phyloP scores from a whole-genome alignment of 2,329 filamentous ascomycete species.

The Fusarium foetens region DNA sequence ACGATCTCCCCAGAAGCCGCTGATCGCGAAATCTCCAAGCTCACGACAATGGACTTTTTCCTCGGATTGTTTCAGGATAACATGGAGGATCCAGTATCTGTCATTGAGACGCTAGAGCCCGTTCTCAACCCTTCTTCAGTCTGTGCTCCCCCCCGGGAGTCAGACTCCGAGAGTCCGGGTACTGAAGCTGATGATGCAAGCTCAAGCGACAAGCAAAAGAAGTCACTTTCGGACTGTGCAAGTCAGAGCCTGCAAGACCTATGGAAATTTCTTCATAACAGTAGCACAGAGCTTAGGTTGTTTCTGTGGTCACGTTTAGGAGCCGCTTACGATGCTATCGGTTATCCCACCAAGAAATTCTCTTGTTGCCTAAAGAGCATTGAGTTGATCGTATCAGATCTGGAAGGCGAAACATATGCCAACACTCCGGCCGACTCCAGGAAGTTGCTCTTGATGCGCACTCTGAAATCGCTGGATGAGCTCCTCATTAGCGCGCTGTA shows the following conservation, averaged over 20 bases:
- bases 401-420: constrained; percentile 71
- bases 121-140: constrained; percentile 80
- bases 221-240: constrained; percentile 62
- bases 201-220: constrained; percentile 28
- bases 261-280: constrained; percentile 83
- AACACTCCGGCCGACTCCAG: constrained; percentile 70
- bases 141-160: constrained; percentile 46
- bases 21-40: constrained; percentile 88
- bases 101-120: constrained; percentile 93
- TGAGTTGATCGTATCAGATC: constrained; percentile 77
- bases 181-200: constrained; percentile 36
- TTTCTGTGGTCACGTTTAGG: constrained; percentile 93
- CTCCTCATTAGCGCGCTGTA: constrained; percentile 77
- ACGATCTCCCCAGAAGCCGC: constrained; percentile 85
- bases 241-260: constrained; percentile 76
- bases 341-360: constrained; percentile 87
- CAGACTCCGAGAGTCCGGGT: constrained; percentile 11
- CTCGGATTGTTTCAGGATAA: constrained; percentile 87
- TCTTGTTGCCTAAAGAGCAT: constrained; percentile 88
- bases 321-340: constrained; percentile 86
- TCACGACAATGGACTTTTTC: constrained; percentile 98
- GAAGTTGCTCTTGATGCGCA: constrained; percentile 76
- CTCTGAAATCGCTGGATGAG: constrained; percentile 82
- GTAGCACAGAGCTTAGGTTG: constrained; percentile 83
- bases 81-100: constrained; percentile 79